Evolutionary conservation across 2,329 filamentous ascomycete genomes (phyloP), one percentile per base, ranked within the genome.

Genomic region (Penicillium griseofulvum): DNA sequence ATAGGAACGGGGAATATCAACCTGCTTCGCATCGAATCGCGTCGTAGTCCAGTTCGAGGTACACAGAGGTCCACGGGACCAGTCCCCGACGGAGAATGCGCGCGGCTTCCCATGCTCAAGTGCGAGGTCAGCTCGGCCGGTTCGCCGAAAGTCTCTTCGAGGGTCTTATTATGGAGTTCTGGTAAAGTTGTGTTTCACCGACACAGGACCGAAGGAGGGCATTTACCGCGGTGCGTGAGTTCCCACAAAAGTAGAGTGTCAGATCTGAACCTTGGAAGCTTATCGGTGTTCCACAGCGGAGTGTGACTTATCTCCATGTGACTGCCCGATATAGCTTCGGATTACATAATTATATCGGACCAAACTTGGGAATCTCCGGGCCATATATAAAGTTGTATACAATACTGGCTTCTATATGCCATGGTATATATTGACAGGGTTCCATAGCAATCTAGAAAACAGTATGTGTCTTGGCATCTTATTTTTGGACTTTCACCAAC

Each of bases 21-120:
- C 74, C 74, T 75, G 73, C 74, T 76, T 57, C 70, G 67, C 60
- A 74, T 65, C 24, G 73, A 76, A 49, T 71, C 69, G 31, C 72
- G 68, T 28, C 72, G 70, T 41, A 64, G 49, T 34, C 61, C 64
- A 39, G 60, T 33, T 43, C 61, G 61, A 52, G 63, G 54, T 22
- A 60, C 58, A 16, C 60, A 60, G n/a, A 61, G 49, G 29, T 65
- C 66, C 43, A 64, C 53, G 26, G 65, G 60, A 34, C 56, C 59
- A 17, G 47, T 39, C 52, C 66, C 68, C 49, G 57, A 49, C 9
- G 63, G 58, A 43, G 68, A 68, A 39, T 63, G 65, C 41, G 64
- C 51, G 39, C 62, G 63, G 43, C 60, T 59, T 41, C 71, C 67
- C 71, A 74, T 73, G 37, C 45, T 66, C 26, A 28, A 34, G 58